These are phyloP conservation scores for Corymbia maculata DNA, from an alignment of 345 rosid species.

Conservation along the genomic window DNA sequence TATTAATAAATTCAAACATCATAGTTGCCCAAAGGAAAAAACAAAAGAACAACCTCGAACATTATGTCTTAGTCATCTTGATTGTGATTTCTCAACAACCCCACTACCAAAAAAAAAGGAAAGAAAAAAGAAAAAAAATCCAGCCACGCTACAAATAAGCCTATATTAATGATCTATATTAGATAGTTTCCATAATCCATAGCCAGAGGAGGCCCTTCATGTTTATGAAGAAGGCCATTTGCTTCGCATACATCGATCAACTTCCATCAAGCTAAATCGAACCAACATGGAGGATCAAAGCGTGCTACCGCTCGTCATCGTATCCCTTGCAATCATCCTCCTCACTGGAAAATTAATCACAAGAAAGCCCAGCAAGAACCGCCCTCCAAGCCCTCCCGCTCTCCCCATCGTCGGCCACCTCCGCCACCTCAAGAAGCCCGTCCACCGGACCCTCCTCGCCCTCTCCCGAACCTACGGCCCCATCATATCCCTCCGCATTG, in stretches of 20 bases:
- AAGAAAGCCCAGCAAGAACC: background rate
- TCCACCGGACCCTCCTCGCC: background rate
- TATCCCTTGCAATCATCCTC: background rate
- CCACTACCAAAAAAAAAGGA: too few relatives aligned
- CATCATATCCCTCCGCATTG: constrained; percentile 9
- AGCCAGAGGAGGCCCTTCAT: background rate
- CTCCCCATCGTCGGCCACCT: constrained; percentile 11
- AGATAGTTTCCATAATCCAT: background rate
- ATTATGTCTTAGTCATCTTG: background rate
- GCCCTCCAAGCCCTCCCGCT: background rate
- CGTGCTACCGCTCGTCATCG: background rate
- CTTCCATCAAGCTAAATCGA: background rate
- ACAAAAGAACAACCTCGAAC: background rate
- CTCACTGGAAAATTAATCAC: background rate
- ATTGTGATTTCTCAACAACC: background rate
- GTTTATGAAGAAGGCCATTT: background rate
- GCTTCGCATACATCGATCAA: background rate
- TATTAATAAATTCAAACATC: too few relatives aligned
- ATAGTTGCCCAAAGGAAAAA: background rate
- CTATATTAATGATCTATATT: too few relatives aligned
- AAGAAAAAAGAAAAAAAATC: too few relatives aligned
- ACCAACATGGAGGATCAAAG: background rate
- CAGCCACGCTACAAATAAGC: too few relatives aligned
- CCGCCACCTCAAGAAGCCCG: constrained; percentile 1
- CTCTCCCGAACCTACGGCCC: constrained; percentile 3